Evolutionary conservation across 2,329 filamentous ascomycete genomes (phyloP), one percentile per base, ranked within the genome.

Genomic region (Beauveria caledonica): DNA sequence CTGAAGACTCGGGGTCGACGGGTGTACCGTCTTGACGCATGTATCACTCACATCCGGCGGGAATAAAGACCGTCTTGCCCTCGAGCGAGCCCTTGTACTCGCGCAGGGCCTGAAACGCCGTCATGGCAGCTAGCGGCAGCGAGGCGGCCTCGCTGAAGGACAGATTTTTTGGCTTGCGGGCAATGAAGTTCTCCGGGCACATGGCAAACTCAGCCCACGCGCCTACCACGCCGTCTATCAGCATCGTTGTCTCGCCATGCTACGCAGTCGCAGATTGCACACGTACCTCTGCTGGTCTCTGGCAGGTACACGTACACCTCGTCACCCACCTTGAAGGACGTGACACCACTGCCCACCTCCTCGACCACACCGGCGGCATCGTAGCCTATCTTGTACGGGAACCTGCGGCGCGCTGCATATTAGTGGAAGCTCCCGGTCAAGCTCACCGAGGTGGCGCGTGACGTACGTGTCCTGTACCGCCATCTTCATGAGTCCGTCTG

Each of bases 61-160:
- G 64, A 9, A 69, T 60, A 59, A 68, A 66, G 1, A 69, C 64
- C 2, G 67, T 68, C 56, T 67, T 25, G 67, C 77, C 77, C 13
- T 69, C 62, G 10, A 78, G 64, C 19, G 73, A 74, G n/a, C 75
- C 76, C 8, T 72, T 63, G 44, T 71, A 74, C 21, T 68, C 67
- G 11, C 65, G 63, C 2, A 78, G 63, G 3, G 70, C 71, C 63
- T 77, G 73, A 25, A 77, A 68, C 1, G 74, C 74, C 15, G 76
- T 78, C 56, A 76, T 63, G 8, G 69, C 72, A 11, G 74, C 75
- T n/a, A 78, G 66, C 9, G 77, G 76, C 21, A 79, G 70, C 0
- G 75, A 74, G 13, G 76, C 74, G 27, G 77, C 76, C 39, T 76
- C 72, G 29, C 70, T 70, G 59, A 78, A 77, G 1, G 74, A 73